Conservation (phyloP, 495 filamentous ascomycete species). For the Penicillium pulvis region DNA sequence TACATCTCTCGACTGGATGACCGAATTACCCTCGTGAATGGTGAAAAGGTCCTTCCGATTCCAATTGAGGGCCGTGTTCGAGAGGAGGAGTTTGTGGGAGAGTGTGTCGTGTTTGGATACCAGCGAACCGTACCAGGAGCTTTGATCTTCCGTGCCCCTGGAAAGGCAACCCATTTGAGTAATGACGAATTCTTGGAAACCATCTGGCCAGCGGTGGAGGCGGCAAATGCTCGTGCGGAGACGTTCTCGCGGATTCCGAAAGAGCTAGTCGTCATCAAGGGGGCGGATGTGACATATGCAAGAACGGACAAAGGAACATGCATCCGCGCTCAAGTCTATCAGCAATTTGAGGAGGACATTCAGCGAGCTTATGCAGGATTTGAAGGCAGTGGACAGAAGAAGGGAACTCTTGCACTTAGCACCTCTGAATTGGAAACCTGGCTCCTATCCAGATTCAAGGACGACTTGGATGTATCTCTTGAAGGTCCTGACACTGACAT, state of each 20-base stretch:
- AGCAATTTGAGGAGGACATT: constrained; percentile 50
- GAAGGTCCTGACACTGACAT: constrained; percentile 47
- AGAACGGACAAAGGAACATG: constrained; percentile 59
- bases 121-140: constrained; percentile 43
- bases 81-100: constrained; percentile 36
- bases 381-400: constrained; percentile 26
- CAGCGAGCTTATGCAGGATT: constrained; percentile 44
- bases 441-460: constrained; percentile 27
- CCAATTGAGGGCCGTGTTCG: constrained; percentile 56
- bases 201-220: constrained; percentile 56
- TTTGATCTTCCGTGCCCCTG: constrained; percentile 49
- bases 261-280: constrained; percentile 52
- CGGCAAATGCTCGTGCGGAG: constrained; percentile 48
- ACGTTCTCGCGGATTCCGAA: constrained; percentile 56
- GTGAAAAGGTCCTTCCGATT: constrained; percentile 69
- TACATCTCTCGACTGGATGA: constrained; percentile 63
- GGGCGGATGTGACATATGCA: constrained; percentile 47
- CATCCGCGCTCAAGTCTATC: constrained; percentile 57
- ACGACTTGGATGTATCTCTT: constrained; percentile 26
- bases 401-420: constrained; percentile 22
- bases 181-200: constrained; percentile 50
- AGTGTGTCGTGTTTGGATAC: constrained; percentile 44
- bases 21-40: constrained; percentile 63
- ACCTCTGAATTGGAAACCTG: constrained; percentile 27
- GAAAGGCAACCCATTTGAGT: constrained; percentile 31